Evolutionary conservation across 257 asterid genomes (phyloP), one percentile per base, ranked within the genome.

Genomic region (Cinchona pubescens): DNA sequence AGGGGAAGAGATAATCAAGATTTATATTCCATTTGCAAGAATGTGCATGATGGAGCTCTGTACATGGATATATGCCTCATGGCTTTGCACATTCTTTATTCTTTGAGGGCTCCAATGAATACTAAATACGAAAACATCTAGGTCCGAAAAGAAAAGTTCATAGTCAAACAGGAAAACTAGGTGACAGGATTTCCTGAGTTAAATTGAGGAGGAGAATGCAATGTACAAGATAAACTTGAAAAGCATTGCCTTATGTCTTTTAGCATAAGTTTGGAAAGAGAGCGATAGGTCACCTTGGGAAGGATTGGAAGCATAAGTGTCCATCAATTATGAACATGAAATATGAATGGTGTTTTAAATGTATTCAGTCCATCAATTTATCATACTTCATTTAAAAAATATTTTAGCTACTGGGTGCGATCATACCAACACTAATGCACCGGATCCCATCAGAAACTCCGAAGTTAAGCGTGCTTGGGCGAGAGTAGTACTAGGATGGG

Each of bases 141-240:
- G 59, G 59, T 68, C 4, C 16, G 59, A 23, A 45, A 34, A 25
- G 23, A 21, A 43, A 45, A 45, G n/a, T 45, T 68, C 58, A 45
- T 59, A 68, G 27, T 25, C 40, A 68, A 61, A 15, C 73, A 7
- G 3, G 14, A 68, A 14, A 67, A 34, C 23, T 27, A 1, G 37
- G n/a, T 14, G 72, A 27, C 27, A 68, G 58, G 37, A n/a, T 23
- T 45, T 19, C 14, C 29, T 43, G 29, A 29, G 25, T 67, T 67
- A 13, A 67, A 40, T 37, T 40, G 72, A 67, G 16, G 34, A 68
- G 40, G 59, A 68, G 37, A 45, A 45, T 27, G 72, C 45, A 67
- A 43, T 5, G 37, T 19, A 45, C 15, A 68, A 15, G 35, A 45
- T 27, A 27, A 14, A 12, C 65, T 11, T 11, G 65, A 5, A 59